phyloP scores from a whole-genome alignment of 768 basidiomycete genomes.

The Termitomyces sp. region DNA sequence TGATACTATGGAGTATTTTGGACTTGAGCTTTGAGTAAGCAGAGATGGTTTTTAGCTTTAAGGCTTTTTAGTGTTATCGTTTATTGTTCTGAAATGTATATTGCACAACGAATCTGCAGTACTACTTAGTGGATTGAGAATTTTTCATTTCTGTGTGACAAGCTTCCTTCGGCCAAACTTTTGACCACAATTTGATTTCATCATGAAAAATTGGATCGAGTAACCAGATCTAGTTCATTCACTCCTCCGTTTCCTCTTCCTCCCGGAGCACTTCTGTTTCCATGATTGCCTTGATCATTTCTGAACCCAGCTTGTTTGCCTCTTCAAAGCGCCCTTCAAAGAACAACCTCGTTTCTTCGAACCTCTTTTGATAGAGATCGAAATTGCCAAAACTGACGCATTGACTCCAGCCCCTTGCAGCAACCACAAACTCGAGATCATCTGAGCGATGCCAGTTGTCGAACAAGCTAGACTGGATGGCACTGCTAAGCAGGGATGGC shows the following conservation, averaged over 20 bases:
- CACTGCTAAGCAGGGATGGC: constrained; percentile 51
- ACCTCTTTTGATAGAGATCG: constrained; percentile 78
- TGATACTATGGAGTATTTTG: too few relatives aligned
- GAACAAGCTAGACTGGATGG: constrained; percentile 69
- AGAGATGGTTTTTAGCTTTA: too few relatives aligned
- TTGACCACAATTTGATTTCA: not conserved
- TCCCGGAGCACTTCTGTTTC: constrained; percentile 47
- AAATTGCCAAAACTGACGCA: constrained; percentile 91
- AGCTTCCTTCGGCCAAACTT: not conserved
- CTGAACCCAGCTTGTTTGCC: constrained; percentile 71
- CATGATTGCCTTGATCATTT: constrained; percentile 88
- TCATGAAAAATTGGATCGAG: too few relatives aligned
- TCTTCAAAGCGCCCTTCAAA: constrained; percentile 88
- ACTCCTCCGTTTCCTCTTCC: constrained; percentile 15
- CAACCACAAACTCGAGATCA: constrained; percentile 92
- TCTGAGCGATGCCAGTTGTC: constrained; percentile 81
- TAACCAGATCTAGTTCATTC: not conserved
- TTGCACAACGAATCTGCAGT: too few relatives aligned
- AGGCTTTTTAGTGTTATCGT: too few relatives aligned
- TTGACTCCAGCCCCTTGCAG: constrained; percentile 94
- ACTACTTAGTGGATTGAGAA: not conserved
- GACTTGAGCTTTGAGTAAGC: too few relatives aligned
- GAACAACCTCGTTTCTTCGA: constrained; percentile 74
- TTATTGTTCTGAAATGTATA: too few relatives aligned
- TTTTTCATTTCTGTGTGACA: too few relatives aligned